Percentiles rank a stretch among this genome's conserved stretches.
Evolutionary conservation across 2,329 filamentous ascomycete species (phyloP).

Genomic region (Neoascochyta sp.): DNA sequence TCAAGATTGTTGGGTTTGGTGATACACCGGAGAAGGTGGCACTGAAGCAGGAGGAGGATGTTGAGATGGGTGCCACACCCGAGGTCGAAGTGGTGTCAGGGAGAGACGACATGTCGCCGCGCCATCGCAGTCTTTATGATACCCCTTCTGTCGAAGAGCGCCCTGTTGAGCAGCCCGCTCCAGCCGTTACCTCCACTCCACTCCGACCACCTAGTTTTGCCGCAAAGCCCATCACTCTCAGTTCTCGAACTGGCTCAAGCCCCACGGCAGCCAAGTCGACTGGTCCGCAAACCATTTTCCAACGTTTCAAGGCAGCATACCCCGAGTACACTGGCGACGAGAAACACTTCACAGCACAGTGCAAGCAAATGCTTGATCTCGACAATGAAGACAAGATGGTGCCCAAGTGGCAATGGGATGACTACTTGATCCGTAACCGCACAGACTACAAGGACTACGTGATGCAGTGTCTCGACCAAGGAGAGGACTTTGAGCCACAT

Average conservation of each 20-base stretch:
- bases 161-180: too few relatives aligned
- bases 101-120: slow-evolving; percentile 12
- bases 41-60: slow-evolving; percentile 3
- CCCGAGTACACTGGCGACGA: slow-evolving; percentile 33
- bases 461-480: slow-evolving; percentile 18
- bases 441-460: slow-evolving; percentile 32
- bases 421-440: slow-evolving; percentile 36
- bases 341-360: slow-evolving; percentile 33
- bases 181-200: too few relatives aligned
- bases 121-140: slow-evolving; percentile 18
- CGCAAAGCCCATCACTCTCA: too few relatives aligned
- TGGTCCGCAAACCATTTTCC: slow-evolving; percentile 20
- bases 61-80: slow-evolving; percentile 5
- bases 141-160: too few relatives aligned
- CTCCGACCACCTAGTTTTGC: too few relatives aligned
- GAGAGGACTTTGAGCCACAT: slow-evolving; percentile 26
- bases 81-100: not conserved
- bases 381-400: slow-evolving; percentile 32
- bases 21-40: too few relatives aligned
- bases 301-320: slow-evolving; percentile 32
- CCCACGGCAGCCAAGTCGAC: too few relatives aligned
- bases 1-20: slow-evolving; percentile 21
- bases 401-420: slow-evolving; percentile 40
- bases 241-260: too few relatives aligned
- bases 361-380: slow-evolving; percentile 25